Evolutionary conservation across 768 basidiomycete species (phyloP).

Genomic region (Suillus alpinus): DNA sequence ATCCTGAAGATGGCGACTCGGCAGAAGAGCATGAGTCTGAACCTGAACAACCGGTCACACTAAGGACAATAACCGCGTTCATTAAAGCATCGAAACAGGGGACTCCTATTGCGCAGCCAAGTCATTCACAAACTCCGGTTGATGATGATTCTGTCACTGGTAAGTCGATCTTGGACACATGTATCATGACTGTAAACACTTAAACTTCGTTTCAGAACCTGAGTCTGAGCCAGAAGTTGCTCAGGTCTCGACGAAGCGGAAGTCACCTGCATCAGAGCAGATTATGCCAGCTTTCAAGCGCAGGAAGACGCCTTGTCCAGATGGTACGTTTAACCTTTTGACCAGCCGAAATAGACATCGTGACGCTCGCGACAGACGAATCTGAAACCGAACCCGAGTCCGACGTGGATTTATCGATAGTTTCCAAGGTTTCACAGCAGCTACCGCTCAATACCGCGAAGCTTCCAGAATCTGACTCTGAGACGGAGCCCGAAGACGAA

Average conservation of each 20-base stretch:
- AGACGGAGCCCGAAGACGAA: conserved; percentile 47
- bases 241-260: conserved; percentile 19
- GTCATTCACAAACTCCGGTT: not conserved
- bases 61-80: conserved; percentile 21
- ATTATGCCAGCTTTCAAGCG: conserved; percentile 16
- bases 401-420: conserved; percentile 18
- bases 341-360: not conserved
- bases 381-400: conserved; percentile 50
- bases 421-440: conserved; percentile 8
- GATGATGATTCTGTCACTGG: conserved; percentile 27
- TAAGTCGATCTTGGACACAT: not conserved
- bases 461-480: conserved; percentile 26
- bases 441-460: not conserved
- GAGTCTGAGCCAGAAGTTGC: conserved; percentile 25
- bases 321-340: conserved; percentile 14
- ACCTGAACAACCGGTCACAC: conserved; percentile 15
- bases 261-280: conserved; percentile 17
- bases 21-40: conserved; percentile 24
- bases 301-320: conserved; percentile 8
- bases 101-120: not conserved
- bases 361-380: conserved; percentile 22
- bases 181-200: not conserved
- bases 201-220: conserved; percentile 19
- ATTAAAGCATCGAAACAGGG: conserved; percentile 8
- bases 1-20: conserved; percentile 19